Base-by-base conservation (phyloP, 2,329 filamentous ascomycete species). In the Trichoderma endophyticum region DNA sequence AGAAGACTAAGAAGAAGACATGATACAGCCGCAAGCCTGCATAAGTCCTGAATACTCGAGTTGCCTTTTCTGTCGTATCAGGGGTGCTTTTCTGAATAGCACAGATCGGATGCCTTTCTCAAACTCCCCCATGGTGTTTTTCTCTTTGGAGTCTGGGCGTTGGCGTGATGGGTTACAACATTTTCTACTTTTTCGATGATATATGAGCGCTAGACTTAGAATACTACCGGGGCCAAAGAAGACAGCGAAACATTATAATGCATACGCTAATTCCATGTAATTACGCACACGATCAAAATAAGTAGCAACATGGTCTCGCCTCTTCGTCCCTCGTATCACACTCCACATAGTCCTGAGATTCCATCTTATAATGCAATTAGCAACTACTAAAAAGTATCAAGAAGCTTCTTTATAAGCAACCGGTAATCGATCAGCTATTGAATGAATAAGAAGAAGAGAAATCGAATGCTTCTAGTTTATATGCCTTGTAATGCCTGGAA, bases 121-220 rank as follows among this genome's bases (percentile, higher is more conserved):
- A n/a, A 43, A 43, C 7, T 9, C 7, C 15, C 18, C 7, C 39
- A 43, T 14, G 77, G 94, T 94, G 7, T 84, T 86, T 76, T 93
- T 88, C 26, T n/a, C 85, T 85, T 91, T 92, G 94, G 4, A 92
- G 78, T 12, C 90, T 83, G 75, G 94, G 79, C 0, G 91, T 90
- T 76, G 90, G 89, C 86, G 77, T 94, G 94, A 76, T 94, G 91
- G 0, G 90, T 90, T 1, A 91, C 91, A 64, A 93, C 93, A 76
- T 93, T 93, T 77, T 92, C 87, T 54, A 93, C 83, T 14, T 81
- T 85, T 75, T 93, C 34, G n/a, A 43, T n/a, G 3, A 43, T 43
- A 43, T 18, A 43, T 43, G 39, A 43, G 39, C 48, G 14, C 51
- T 57, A 30, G 51, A 57, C 24, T 67, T 57, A 12, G 64, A 67